Base-by-base conservation (phyloP, 768 basidiomycete genomes). In the Lepiota subincarnata region DNA sequence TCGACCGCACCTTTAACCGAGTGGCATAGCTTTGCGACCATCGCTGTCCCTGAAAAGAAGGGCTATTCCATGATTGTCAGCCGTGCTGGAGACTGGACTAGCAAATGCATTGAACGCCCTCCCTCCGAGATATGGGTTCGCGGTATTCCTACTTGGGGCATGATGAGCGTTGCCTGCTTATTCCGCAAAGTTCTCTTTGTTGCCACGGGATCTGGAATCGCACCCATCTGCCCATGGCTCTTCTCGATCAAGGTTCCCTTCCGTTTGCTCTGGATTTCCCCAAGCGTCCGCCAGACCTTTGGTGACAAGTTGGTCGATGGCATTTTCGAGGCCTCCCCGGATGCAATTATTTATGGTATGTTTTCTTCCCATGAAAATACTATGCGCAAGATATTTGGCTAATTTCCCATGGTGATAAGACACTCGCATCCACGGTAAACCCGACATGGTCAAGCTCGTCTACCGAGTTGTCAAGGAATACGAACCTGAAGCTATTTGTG, bases 31-130 rank as follows among this genome's bases (percentile, higher is more conserved):
- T 79, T 79, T 56, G 79, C 76, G 0, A 74, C 74, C n/a, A 68
- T 70, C 55, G 66, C 70, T 3, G 57, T 70, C 67, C 63, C 68
- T n/a, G 68, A 65, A 49, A 61, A 64, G 49, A 70, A 69, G 45
- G 76, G 74, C 0, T 81, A 75, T 62, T 80, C 78, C 18, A 64
- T 79, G 26, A 75, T 82, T 10, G 77, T 82, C 6, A 79, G 78
- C 4, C 73, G 72, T 22, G 80, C 81, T 3, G 81, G 81, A 24
- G 80, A 83, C 59, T 82, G 81, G 81, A 83, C 81, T 0, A 64
- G 57, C 48, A 70, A 76, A 50, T 61, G 67, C 47, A 82, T 82
- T 57, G 60, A 50, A 8, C 70, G 77, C 47, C 80, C 81, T 3
- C 79, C 80, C 1, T 74, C 57, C 22, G 66, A 79, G 59, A 64